Evolutionary conservation across 2,329 filamentous ascomycete species (phyloP), one percentile per base, ranked within the genome.

Genomic region (Phyllosticta citriasiana): DNA sequence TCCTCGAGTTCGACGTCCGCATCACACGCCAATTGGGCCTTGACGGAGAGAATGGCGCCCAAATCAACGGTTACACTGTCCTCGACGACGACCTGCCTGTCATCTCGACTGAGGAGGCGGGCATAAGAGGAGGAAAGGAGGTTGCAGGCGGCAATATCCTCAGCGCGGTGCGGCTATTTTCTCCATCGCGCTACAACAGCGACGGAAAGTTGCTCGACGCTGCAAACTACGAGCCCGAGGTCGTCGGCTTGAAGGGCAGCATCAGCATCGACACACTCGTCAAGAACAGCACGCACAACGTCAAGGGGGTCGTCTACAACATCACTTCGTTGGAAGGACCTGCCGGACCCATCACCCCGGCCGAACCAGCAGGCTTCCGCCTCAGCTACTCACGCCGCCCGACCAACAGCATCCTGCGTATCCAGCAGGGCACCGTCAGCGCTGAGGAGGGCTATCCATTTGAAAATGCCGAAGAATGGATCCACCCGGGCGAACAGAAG

Each of bases 1-100:
- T 57, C 4, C 52, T 62, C n/a, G 60, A 62, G 30, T 30, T 62
- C 40, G 60, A 62, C 55, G 53, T 62, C 51, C 60, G 60, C 51
- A 58, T 62, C 51, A 62, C 55, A 14, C 61, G 61, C 35, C 10
- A 16, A 9, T 27, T 56, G 19, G 57, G 56, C 12, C 50, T 62
- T 7, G 61, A 62, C 57, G 56, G 61, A 40, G 57, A 62, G 35
- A 33, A 40, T 4, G 57, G 50, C 40, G 61, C 57, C 16, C 52
- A 60, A 26, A 50, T 62, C n/a, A 62, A 62, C 33, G 60, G 60
- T 10, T 58, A n/a, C 55, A 52, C 60, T 2, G 56, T 57, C 1
- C 33, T 50, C 51, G 60, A 62, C 8, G 33, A n/a, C 10, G 60
- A 52, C 5, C 55, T 62, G 19, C 50, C 56, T 2, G 1, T 35